Base-by-base conservation (phyloP, 441 rosid species). In the Populus hybrid region DNA sequence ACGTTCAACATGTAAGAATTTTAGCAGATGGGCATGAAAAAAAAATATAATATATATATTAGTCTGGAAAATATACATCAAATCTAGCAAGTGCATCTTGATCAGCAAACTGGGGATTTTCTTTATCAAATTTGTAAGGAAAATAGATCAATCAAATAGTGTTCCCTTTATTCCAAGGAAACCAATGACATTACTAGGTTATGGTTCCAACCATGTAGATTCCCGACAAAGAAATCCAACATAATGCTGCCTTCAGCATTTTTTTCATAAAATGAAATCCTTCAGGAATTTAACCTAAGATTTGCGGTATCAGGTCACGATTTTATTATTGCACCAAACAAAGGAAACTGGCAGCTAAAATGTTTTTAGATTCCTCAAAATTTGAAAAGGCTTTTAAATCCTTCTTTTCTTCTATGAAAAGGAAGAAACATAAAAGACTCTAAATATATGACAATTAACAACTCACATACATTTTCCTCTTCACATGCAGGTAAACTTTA, bases 341-440 rank as follows among this genome's bases (percentile, higher is more conserved):
- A 14, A 46, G 57, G 57, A 46, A 14, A 12, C 57, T 46, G 4
- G 57, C 57, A 46, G 18, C 18, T 46, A 46, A 23, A 54, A 57
- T 57, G 46, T 32, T 73, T 30, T 21, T 32, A 34, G 76, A 73
- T 59, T 73, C 30, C 38, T 61, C 76, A 59, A 61, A 10, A n/a
- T 21, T 57, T n/a, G 7, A 21, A 32, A 35, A 61, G 34, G 34
- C 57, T 20, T 28, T 28, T 28, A 28, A 28, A 28, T 28, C 30
- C 30, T 3, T 28, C 30, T 28, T 28, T 28, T 28, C 73, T 70
- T 38, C 73, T 50, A 38, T 21, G 46, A 70, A 38, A 16, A 38
- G 12, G 8, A 24, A 70, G 57, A 70, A 10, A 36, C 32, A 38
- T 46, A 46, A 46, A 70, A 2, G 32, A 38, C 72, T 69, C 28